Percentiles rank a stretch among this genome's conserved stretches.
These are phyloP conservation scores for Aspergillus steynii DNA, from an alignment of 495 filamentous ascomycete genomes.

Conservation along the genomic window DNA sequence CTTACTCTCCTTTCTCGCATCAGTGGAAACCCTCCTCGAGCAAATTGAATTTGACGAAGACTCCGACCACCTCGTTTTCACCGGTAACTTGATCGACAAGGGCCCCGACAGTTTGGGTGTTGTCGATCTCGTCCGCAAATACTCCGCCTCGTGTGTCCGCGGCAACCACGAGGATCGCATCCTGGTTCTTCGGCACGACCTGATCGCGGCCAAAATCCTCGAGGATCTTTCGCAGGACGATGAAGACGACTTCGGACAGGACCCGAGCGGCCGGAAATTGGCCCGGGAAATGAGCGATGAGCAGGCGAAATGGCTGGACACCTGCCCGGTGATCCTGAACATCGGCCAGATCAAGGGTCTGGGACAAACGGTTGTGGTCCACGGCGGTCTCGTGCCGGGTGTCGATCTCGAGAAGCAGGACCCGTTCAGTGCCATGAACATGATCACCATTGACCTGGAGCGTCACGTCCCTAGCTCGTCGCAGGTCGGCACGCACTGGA, in stretches of 20 bases:
- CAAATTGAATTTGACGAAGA: conserved; percentile 63
- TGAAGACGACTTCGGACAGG: conserved; percentile 21
- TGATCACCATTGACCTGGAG: conserved; percentile 73
- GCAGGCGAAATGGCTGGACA: conserved; percentile 69
- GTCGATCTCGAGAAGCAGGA: conserved; percentile 73
- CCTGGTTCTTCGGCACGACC: conserved; percentile 53
- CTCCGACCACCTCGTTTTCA: conserved; percentile 76
- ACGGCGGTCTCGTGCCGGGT: conserved; percentile 79
- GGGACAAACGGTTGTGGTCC: conserved; percentile 69
- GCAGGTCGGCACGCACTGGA: conserved; percentile 64
- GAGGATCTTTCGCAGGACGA: conserved; percentile 15
- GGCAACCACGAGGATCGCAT: conserved; percentile 94
- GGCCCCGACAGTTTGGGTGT: conserved; percentile 83
- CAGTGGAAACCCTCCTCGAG: conserved; percentile 64
- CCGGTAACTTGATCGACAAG: conserved; percentile 85
- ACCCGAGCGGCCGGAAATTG: conserved; percentile 43
- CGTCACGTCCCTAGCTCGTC: conserved; percentile 60
- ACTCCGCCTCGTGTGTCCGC: conserved; percentile 75
- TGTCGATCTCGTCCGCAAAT: conserved; percentile 66
- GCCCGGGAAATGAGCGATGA: conserved; percentile 54
- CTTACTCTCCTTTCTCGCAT: not conserved
- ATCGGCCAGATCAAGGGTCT: conserved; percentile 60
- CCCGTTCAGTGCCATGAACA: conserved; percentile 82
- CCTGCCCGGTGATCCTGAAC: conserved; percentile 73
- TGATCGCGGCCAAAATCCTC: conserved; percentile 26